Evolutionary conservation across 2,329 filamentous ascomycete species (phyloP), one percentile per base, ranked within the genome.

Genomic region (Trichoderma citrinoviride): DNA sequence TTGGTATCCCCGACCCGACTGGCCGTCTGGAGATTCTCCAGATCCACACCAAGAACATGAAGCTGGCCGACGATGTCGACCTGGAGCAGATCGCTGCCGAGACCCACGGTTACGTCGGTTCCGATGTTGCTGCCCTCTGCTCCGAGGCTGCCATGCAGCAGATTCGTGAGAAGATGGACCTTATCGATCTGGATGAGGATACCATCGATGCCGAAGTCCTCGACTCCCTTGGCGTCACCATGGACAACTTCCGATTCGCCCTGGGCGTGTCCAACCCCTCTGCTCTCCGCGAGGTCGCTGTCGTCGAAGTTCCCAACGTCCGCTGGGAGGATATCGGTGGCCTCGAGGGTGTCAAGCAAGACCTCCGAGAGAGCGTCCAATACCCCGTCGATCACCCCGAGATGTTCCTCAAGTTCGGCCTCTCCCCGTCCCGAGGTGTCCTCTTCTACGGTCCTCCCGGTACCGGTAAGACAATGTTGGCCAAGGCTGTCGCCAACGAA

Each of bases 1-100:
- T 99, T 75, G 93, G 94, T 75, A 96, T 98, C 71, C 95, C 95
- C 61, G 95, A 98, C 82, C 95, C 95, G 58, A 98, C 94, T 73
- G 95, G 95, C 69, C 95, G 95, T 86, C 90, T 99, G 43, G 95
- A 99, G 85, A 98, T 99, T 75, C 89, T 99, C 67, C 92, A 96
- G 80, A 99, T 99, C 71, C 95, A 99, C 86, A 99, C 95, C 80
- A 99, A 99, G 90, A 99, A 99, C 87, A 99, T 99, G 95, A 99
- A 99, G 85, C 87, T 99, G 67, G 93, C 81, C 66, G 95, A 98
- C 65, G 95, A 98, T 73, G 95, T 99, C 67, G 95, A 99, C 74
- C 87, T 99, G 50, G 94, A 97, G 83, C 90, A 93, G 74, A 97
- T 99, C 74, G 95, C 95, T 62, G 88, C 95, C 33, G 95, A 99